These are phyloP conservation scores for Lachnellula cervina DNA, from an alignment of 2,329 filamentous ascomycete species.

Conservation along the genomic window DNA sequence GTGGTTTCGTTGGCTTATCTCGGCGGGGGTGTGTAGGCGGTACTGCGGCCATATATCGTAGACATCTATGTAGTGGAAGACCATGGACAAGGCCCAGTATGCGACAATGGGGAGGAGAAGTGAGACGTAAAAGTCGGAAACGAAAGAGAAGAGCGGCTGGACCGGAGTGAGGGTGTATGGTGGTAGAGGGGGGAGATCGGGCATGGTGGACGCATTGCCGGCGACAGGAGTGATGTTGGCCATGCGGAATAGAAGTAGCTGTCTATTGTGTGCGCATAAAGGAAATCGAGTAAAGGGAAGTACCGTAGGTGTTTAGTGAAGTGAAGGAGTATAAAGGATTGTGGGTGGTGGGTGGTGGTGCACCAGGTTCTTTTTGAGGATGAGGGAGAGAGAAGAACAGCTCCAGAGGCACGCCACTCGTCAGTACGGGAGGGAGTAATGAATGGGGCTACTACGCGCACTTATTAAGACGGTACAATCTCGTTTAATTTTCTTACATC, in stretches of 20 bases:
- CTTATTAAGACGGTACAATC: conserved; percentile 16
- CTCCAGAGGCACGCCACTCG: conserved; percentile 8
- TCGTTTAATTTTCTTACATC: conserved; percentile 23
- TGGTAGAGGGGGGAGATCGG: conserved; percentile 78
- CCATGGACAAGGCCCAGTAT: conserved; percentile 81
- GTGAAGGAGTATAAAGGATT: too few relatives aligned
- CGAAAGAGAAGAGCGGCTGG: conserved; percentile 66
- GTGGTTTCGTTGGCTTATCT: conserved; percentile 85
- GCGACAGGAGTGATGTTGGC: conserved; percentile 43
- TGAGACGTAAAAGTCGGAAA: conserved; percentile 77
- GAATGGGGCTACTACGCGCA: neutral
- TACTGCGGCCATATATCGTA: conserved; percentile 86
- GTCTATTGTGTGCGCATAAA: conserved; percentile 31
- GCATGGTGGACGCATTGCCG: conserved; percentile 34
- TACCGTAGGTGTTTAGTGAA: neutral
- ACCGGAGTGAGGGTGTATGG: conserved; percentile 69
- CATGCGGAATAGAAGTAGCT: conserved; percentile 29
- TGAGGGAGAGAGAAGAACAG: conserved; percentile 3
- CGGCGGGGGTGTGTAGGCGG: conserved; percentile 88
- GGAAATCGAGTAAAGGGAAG: conserved; percentile 17
- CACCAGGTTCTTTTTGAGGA: neutral
- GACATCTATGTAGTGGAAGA: conserved; percentile 79
- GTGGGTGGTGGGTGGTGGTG: too few relatives aligned
- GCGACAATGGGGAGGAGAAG: conserved; percentile 72
- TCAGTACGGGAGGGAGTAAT: neutral